These are phyloP conservation scores for Lactarius psammicola DNA, from an alignment of 768 basidiomycete species.

Conservation along the genomic window DNA sequence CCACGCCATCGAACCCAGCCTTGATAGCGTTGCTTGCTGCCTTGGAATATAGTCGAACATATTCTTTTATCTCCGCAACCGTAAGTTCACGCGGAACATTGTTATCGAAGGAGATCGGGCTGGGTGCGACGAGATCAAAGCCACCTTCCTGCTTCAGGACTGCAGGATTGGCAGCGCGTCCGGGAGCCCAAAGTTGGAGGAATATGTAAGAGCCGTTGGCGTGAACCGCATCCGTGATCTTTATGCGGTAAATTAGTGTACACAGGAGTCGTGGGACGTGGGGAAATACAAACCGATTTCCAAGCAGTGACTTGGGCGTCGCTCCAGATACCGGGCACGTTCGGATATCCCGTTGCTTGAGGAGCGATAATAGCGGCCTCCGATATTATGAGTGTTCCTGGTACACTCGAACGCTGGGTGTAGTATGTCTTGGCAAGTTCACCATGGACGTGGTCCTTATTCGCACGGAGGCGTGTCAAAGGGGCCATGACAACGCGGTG, in stretches of 20 bases:
- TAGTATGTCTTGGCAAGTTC: constrained; percentile 48
- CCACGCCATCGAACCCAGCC: constrained; percentile 45
- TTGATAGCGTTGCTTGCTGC: constrained; percentile 41
- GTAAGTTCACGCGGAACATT: constrained; percentile 32
- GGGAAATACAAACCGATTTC: constrained; percentile 41
- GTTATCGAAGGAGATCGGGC: constrained; percentile 40
- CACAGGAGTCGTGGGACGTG: not conserved
- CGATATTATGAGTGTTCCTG: constrained; percentile 55
- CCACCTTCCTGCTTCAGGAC: constrained; percentile 40
- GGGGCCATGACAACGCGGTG: constrained; percentile 58
- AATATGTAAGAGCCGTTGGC: constrained; percentile 51
- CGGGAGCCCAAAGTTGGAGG: constrained; percentile 58
- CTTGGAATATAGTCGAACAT: constrained; percentile 32
- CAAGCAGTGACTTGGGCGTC: constrained; percentile 53
- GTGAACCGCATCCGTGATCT: constrained; percentile 58
- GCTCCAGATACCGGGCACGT: constrained; percentile 64
- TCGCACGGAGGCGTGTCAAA: constrained; percentile 47
- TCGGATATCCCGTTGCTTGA: constrained; percentile 47
- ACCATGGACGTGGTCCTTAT: constrained; percentile 37
- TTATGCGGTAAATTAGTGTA: constrained; percentile 32
- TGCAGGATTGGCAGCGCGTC: constrained; percentile 40
- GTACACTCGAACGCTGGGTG: constrained; percentile 44
- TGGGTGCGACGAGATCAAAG: constrained; percentile 29
- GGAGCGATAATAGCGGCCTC: constrained; percentile 56
- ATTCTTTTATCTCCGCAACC: constrained; percentile 31